Percentiles rank a stretch among this genome's conserved stretches.
These are phyloP conservation scores for Candida awuae DNA, from an alignment of 805 yeast genomes.

Conservation along the genomic window DNA sequence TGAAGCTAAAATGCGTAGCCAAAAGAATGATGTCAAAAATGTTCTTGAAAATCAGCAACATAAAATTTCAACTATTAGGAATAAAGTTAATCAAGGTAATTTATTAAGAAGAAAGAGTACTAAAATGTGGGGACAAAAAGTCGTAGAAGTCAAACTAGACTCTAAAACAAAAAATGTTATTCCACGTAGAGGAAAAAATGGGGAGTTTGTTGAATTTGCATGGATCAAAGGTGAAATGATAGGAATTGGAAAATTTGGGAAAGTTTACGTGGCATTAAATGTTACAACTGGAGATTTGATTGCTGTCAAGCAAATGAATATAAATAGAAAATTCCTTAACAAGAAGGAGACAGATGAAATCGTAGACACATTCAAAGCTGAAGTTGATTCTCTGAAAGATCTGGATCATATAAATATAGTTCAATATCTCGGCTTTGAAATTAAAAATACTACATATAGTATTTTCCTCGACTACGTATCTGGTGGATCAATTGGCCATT, in stretches of 20 bases:
- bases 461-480: slow-evolving; percentile 92
- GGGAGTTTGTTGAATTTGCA: slow-evolving; percentile 69
- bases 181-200: slow-evolving; percentile 29
- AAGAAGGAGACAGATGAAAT: slow-evolving; percentile 48
- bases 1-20: slow-evolving; percentile 46
- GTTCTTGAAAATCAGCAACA: background rate
- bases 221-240: slow-evolving; percentile 98
- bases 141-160: slow-evolving; percentile 74
- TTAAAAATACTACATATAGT: slow-evolving; percentile 64
- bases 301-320: slow-evolving; percentile 92
- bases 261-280: slow-evolving; percentile 84
- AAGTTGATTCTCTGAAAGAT: slow-evolving; percentile 89
- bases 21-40: background rate
- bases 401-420: slow-evolving; percentile 91
- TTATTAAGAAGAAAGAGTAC: slow-evolving; percentile 72
- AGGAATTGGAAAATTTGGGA: slow-evolving; percentile 95
- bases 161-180: slow-evolving; percentile 33
- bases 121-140: slow-evolving; percentile 95
- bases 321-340: slow-evolving; percentile 38
- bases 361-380: slow-evolving; percentile 77
- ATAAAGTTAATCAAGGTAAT: slow-evolving; percentile 1
- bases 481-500: slow-evolving; percentile 91
- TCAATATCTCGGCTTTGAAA: slow-evolving; percentile 92
- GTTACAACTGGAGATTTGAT: slow-evolving; percentile 97
- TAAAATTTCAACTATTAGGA: background rate